phyloP scores from a whole-genome alignment of 2,329 filamentous ascomycete genomes.

The Penicillium nordicum region DNA sequence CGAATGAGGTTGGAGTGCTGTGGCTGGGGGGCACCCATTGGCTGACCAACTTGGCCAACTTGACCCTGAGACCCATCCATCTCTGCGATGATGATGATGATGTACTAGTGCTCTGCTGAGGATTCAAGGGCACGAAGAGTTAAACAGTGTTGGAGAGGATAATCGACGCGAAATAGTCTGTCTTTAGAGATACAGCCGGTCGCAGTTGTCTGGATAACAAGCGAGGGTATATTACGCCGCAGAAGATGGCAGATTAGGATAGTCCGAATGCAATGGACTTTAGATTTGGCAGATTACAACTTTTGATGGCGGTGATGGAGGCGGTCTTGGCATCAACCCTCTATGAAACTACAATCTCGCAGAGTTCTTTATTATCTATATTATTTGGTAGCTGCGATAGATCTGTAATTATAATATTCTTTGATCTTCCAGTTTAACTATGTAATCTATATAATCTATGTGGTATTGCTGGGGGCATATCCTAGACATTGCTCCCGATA shows the following conservation, averaged over 20 bases:
- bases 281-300: background rate
- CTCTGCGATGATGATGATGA: conserved; percentile 2
- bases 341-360: background rate
- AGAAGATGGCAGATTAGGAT: background rate
- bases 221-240: background rate
- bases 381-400: background rate
- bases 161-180: background rate
- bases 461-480: no score
- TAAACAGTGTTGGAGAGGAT: background rate
- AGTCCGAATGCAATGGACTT: background rate
- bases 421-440: no score
- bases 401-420: background rate
- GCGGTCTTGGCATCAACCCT: conserved; percentile 5
- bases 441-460: no score
- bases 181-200: background rate
- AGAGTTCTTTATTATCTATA: background rate
- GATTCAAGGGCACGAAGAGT: background rate
- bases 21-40: conserved; percentile 34
- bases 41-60: conserved; percentile 27
- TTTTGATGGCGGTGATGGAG: conserved; percentile 2
- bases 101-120: background rate
- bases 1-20: conserved; percentile 49
- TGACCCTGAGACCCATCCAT: conserved; percentile 37
- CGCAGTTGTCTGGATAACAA: background rate
- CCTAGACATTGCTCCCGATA: background rate